A percentile compares a stretch with the other conserved stretches of the same genome.
These are phyloP conservation scores for Macroventuria anomochaeta DNA, from an alignment of 2,329 filamentous ascomycete genomes.

Conservation along the genomic window DNA sequence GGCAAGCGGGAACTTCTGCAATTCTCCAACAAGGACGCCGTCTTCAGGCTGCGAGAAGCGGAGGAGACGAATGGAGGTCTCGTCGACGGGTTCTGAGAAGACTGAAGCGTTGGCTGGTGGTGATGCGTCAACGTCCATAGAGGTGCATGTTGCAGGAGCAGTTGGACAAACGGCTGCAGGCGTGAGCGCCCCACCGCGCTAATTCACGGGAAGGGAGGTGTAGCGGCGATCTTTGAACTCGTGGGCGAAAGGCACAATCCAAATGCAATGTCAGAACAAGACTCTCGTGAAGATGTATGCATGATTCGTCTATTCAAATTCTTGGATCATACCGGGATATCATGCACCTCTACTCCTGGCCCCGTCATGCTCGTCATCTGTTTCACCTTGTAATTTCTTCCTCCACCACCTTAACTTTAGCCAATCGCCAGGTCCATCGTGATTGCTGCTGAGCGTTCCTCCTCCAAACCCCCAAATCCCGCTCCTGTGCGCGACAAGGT, in stretches of 20 bases:
- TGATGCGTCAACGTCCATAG: slow-evolving; percentile 8
- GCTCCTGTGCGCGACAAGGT: slow-evolving; percentile 28
- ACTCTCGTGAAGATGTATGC: not conserved
- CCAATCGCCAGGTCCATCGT: slow-evolving; percentile 44
- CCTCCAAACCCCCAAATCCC: slow-evolving; percentile 38
- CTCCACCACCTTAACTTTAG: slow-evolving; percentile 49
- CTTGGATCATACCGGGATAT: slow-evolving; percentile 17
- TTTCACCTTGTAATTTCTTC: slow-evolving; percentile 42
- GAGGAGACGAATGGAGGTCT: slow-evolving; percentile 33
- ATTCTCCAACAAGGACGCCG: slow-evolving; percentile 24
- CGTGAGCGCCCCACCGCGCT: slow-evolving; percentile 3
- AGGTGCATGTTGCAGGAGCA: slow-evolving; percentile 9
- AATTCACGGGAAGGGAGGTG: not conserved
- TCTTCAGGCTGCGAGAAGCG: slow-evolving; percentile 21
- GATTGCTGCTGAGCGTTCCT: slow-evolving; percentile 25
- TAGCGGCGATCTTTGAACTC: not conserved
- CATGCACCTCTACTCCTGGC: slow-evolving; percentile 18
- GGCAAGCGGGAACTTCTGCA: slow-evolving; percentile 32
- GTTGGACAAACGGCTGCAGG: not conserved
- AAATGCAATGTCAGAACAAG: not conserved
- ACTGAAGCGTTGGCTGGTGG: not conserved
- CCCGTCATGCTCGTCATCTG: slow-evolving; percentile 35
- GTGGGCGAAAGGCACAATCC: not conserved
- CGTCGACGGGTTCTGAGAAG: slow-evolving; percentile 21
- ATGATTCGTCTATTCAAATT: slow-evolving; percentile 15